Evolutionary conservation across 306 rosid species (phyloP), one percentile per base, ranked within the genome.

Genomic region (Ochetophila trinervis): DNA sequence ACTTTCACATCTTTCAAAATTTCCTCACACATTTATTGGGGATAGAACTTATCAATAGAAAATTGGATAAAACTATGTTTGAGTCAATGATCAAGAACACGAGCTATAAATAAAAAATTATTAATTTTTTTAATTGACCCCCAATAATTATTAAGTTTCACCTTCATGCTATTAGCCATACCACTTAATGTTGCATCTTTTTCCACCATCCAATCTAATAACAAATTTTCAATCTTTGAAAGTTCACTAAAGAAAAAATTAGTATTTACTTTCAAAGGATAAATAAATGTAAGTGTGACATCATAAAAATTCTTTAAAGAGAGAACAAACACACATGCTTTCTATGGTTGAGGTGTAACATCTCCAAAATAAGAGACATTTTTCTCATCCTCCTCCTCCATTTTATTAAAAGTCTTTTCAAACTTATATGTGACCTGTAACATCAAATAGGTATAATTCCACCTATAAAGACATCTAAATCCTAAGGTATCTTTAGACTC

Each of bases 391-490:
- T 30, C 57, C 15, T 23, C 45, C 32, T 47, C 42, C 11, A 63
- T 14, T 21, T 4, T 1, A 54, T 63, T 40, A 63, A 63, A 63
- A 15, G 57, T 22, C 15, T 49, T 63, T 63, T 48, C 42, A 14
- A 47, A 48, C 15, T 63, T 48, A 15, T 12, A 27, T 17, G 21
- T 8, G 27, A n/a, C 22, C 24, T 10, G 9, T 20, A 63, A 51
- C 68, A 63, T 63, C 8, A 63, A 34, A 17, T 63, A 63, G n/a
- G 68, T 63, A 6, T 17, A 44, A 51, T 63, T 63, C 21, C 57
- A 63, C 44, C 42, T 48, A 23, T 63, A 8, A 24, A 54, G 12
- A 27, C 42, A 63, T 63, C 57, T 22, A 63, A 36, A 16, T 8
- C 19, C 15, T 48, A 14, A 24, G 19, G 50, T 20, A 12, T 21